Evolutionary conservation across 495 filamentous ascomycete species (phyloP).

Genomic region (Articulospora tetracladia): DNA sequence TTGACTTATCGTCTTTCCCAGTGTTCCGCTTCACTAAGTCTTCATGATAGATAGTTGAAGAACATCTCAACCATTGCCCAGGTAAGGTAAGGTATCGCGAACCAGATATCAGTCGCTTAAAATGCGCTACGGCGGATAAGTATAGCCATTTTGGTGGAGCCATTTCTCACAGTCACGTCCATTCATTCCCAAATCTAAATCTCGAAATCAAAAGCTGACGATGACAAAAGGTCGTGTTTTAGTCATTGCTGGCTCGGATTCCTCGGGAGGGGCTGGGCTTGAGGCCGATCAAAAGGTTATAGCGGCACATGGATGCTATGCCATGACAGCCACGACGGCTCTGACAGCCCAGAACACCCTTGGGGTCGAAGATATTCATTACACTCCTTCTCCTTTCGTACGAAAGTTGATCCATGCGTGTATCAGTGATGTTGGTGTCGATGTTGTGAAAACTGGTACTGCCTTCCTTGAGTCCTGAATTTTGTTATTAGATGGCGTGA

Average conservation of each 20-base stretch:
- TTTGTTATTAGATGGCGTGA: neutral
- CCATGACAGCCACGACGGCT: constrained; percentile 94
- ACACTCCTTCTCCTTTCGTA: constrained; percentile 74
- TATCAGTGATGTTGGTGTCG: constrained; percentile 76
- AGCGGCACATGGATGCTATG: constrained; percentile 86
- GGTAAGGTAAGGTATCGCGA: too few species aligned
- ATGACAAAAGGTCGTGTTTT: constrained; percentile 53
- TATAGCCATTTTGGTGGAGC: neutral
- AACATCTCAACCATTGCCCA: too few species aligned
- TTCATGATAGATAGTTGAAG: too few species aligned
- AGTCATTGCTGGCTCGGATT: constrained; percentile 82
- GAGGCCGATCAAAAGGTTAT: constrained; percentile 97
- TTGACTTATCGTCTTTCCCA: too few species aligned
- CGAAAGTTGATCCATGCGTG: constrained; percentile 79
- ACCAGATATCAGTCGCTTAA: neutral
- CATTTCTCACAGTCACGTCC: neutral
- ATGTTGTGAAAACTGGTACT: constrained; percentile 88
- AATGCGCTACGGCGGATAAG: neutral
- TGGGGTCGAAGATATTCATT: constrained; percentile 78
- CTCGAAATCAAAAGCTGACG: too few species aligned
- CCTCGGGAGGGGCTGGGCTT: constrained; percentile 90
- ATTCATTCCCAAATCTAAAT: too few species aligned
- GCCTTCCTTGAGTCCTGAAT: neutral
- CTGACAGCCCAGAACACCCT: constrained; percentile 92
- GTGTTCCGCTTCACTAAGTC: too few species aligned